Evolutionary conservation across 345 rosid species (phyloP).

Genomic region (Acer yangbiense): DNA sequence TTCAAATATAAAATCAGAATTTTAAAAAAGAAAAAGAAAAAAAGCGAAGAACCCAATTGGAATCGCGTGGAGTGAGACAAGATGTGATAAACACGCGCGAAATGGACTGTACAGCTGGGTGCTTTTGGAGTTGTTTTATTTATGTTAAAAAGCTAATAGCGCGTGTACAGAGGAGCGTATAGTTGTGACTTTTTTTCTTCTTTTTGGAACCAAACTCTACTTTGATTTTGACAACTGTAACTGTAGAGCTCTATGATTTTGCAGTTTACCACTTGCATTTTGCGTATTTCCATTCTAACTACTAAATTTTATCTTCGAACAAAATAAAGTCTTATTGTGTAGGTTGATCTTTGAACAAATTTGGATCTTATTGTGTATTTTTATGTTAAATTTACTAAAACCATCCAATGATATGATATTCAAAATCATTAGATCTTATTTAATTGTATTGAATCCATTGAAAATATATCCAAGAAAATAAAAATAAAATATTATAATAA

Average conservation of each 20-base stretch:
- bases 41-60: neutral
- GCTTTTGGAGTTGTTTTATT: neutral
- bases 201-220: neutral
- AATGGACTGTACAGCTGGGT: neutral
- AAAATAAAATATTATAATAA: too few species aligned
- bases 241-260: neutral
- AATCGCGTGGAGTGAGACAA: neutral
- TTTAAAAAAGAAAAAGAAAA: neutral
- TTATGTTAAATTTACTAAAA: too few species aligned
- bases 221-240: slow-evolving; percentile 4
- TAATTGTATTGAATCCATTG: too few species aligned
- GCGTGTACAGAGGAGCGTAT: neutral
- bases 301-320: neutral
- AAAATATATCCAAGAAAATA: too few species aligned
- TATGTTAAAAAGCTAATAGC: neutral
- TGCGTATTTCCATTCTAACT: neutral
- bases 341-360: too few species aligned
- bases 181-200: neutral
- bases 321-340: too few species aligned
- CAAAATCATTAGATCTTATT: too few species aligned
- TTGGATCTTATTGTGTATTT: too few species aligned
- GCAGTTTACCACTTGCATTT: neutral
- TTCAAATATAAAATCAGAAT: neutral
- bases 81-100: neutral
- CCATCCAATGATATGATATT: too few species aligned